Evolutionary conservation across 257 asterid species (phyloP), one percentile per base, ranked within the genome.

Genomic region (Fraxinus cuspidata): DNA sequence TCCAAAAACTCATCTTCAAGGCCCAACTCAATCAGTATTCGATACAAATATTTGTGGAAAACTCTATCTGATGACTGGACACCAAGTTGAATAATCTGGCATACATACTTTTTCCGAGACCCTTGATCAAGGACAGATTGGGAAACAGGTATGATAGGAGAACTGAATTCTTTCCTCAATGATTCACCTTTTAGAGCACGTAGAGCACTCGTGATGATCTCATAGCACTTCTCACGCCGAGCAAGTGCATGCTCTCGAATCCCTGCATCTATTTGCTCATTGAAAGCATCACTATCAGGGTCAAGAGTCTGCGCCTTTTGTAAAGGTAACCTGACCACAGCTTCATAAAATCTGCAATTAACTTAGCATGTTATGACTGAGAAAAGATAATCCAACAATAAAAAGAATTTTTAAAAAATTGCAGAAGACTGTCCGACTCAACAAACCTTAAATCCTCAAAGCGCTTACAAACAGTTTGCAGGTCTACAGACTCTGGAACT

Each of bases 61-160:
- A 86, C 67, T 90, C 89, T 90, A 83, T 96, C 98, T 31, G 97
- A 81, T 58, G 98, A 93, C 78, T 96, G 99, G 77, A 96, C 94
- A 47, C 99, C 97, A 53, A 96, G 94, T 86, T 93, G 98, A 83
- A 96, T 86, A 78, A 93, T 96, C 88, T 96, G 99, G 83, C 92
- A 82, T 74, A 88, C 89, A 84, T 87, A 90, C 83, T 88, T 93
- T 74, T 80, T 90, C 74, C 96, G 90, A 56, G 99, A 93, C 81
- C 88, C 87, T 58, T 73, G 94, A 84, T 95, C 98, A 7, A 93
- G 94, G 81, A 74, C 87, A 83, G 97, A 90, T 82, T 88, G 97
- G 44, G 85, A 79, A 82, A 76, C 84, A 73, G 96, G 93, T 85
- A 86, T 90, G 76, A 90, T 88, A 66, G 99, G 96, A 86, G 98